phyloP scores from a whole-genome alignment of 106 monocot genomes.

The Dactylorhiza incarnata region DNA sequence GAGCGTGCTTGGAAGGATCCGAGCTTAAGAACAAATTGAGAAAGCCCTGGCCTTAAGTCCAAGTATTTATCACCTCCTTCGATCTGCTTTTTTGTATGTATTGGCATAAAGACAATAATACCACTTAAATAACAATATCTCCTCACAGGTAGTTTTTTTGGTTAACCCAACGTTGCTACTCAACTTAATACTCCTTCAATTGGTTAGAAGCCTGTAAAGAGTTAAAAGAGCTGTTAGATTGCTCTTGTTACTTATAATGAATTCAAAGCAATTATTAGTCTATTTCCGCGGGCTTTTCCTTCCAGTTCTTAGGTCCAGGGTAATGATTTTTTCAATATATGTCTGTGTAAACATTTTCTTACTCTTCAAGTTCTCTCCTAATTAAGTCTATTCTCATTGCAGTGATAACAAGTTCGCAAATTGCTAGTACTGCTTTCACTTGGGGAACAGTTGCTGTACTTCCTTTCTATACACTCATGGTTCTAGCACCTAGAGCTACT shows the following conservation, averaged over 20 bases:
- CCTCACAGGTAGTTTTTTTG: neutral
- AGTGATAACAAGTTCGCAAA: slow-evolving; percentile 69
- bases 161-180: neutral
- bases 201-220: neutral
- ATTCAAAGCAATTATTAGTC: neutral
- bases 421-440: slow-evolving; percentile 82
- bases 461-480: slow-evolving; percentile 93
- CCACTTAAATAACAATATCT: no score
- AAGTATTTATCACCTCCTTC: no score
- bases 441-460: slow-evolving; percentile 85
- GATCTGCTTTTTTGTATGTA: no score
- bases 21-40: no score
- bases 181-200: neutral
- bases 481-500: slow-evolving; percentile 73
- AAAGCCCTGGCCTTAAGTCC: no score
- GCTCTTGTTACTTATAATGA: neutral
- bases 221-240: neutral
- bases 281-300: neutral
- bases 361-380: neutral
- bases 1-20: no score
- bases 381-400: slow-evolving; percentile 5
- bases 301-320: neutral
- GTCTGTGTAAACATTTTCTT: neutral
- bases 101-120: no score
- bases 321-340: neutral